These are phyloP conservation scores for Dacryopinax primogenitus DNA, from an alignment of 768 basidiomycete genomes.

Conservation along the genomic window DNA sequence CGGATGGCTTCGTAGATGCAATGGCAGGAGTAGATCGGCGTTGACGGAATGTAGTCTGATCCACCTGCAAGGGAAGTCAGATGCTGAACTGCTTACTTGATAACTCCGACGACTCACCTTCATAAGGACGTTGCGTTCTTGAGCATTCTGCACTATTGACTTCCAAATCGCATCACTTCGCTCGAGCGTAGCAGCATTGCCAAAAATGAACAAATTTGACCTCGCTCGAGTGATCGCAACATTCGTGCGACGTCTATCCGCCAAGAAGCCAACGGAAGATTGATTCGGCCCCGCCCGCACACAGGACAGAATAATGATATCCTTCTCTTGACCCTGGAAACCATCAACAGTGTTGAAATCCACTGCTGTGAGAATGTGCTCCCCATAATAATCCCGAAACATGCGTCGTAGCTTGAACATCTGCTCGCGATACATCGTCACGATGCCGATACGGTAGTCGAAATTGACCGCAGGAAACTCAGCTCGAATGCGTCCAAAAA, in stretches of 20 bases:
- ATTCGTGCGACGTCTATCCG: constrained; percentile 87
- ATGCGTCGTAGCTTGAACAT: constrained; percentile 54
- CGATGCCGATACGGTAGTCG: constrained; percentile 50
- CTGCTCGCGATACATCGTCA: constrained; percentile 93
- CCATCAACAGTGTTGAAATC: constrained; percentile 98
- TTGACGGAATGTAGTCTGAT: constrained; percentile 13
- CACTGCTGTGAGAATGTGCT: constrained; percentile 52
- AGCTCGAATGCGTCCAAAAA: constrained; percentile 57
- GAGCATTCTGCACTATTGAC: constrained; percentile 63
- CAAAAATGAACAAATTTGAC: constrained; percentile 86
- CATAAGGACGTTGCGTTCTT: constrained; percentile 45
- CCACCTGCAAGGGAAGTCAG: constrained; percentile 10
- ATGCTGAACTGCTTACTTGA: background rate
- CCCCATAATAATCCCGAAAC: constrained; percentile 62
- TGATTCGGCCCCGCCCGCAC: constrained; percentile 86
- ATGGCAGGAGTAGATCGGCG: constrained; percentile 11
- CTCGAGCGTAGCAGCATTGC: constrained; percentile 79
- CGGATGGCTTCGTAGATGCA: background rate
- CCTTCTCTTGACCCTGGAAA: constrained; percentile 98
- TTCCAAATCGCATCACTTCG: constrained; percentile 72
- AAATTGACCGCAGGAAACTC: constrained; percentile 47
- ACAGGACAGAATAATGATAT: constrained; percentile 93
- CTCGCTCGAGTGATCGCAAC: constrained; percentile 96
- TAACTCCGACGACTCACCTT: constrained; percentile 38
- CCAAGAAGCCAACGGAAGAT: constrained; percentile 73